Base-by-base conservation (phyloP, 306 rosid species). In the Inga leiocalycina region DNA sequence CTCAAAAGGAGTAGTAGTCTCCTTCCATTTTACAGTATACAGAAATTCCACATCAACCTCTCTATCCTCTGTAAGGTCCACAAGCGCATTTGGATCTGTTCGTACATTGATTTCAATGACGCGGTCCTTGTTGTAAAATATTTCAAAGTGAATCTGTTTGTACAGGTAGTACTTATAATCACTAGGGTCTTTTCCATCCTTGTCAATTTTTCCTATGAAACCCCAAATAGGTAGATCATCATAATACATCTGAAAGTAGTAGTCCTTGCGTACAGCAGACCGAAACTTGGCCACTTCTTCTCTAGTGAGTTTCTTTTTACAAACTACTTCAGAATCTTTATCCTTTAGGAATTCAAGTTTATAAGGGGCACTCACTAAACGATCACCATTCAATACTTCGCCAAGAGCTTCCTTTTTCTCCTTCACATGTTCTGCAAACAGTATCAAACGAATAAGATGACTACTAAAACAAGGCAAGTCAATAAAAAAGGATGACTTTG, bases 171-270 rank as follows among this genome's bases (percentile, higher is more conserved):
- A 88, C 84, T 78, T 91, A 84, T 64, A 88, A 19, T 91, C 91
- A 73, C 91, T 91, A 10, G 92, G 91, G 34, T 89, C 92, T 82
- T 81, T 89, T 43, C 76, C 82, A 22, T 88, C 89, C 88, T 89
- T 91, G 22, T 88, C 94, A 39, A 86, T 88, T 86, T 89, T 89
- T 69, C 94, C 94, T 27, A 91, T 88, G 88, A 91, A 91, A 41
- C 91, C 92, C 92, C 92, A 91, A n/a, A 91, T 83, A 41, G 94
- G 94, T 46, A 91, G 70, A 76, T 91, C 94, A 86, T 89, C 92
- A 52, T 86, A 89, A 76, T 91, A 91, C 92, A 91, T 89, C 80
- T 91, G 94, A 68, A 89, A 88, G 78, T 91, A 91, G 81, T 89
- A 91, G 69, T 91, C 92, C 85, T 89, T 91, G 74, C 80, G 84